Evolutionary conservation across 2,329 filamentous ascomycete species (phyloP).

Genomic region (Aspergillus pseudoglaucus): DNA sequence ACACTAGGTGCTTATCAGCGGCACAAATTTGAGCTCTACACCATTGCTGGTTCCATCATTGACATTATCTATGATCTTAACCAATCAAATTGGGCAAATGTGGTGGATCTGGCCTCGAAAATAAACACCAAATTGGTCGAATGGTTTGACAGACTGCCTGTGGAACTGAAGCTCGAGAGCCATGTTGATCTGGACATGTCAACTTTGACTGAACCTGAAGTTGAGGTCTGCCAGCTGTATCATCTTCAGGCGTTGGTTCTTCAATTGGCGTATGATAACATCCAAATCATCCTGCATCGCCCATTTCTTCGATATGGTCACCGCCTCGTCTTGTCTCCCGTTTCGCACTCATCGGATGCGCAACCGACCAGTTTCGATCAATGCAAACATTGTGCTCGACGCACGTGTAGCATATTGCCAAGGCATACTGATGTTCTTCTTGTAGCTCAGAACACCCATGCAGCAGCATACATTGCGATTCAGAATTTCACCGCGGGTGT

Average conservation of each 20-base stretch:
- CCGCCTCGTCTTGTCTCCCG: not conserved
- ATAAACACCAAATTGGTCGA: no score
- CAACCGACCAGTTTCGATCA: not conserved
- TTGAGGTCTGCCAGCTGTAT: not conserved
- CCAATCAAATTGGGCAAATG: no score
- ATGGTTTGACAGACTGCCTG: not conserved
- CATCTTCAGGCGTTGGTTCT: not conserved
- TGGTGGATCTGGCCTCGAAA: no score
- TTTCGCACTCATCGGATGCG: not conserved
- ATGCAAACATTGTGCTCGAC: not conserved
- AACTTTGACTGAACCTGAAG: not conserved
- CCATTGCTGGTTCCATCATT: no score
- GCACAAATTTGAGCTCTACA: no score
- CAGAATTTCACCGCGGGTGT: not conserved
- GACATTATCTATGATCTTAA: no score
- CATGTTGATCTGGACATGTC: not conserved
- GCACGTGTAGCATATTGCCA: not conserved
- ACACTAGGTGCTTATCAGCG: no score
- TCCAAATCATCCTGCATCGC: not conserved
- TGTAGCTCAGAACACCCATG: not conserved
- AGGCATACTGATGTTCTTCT: not conserved
- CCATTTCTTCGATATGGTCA: not conserved
- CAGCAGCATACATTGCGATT: not conserved
- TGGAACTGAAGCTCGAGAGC: not conserved
- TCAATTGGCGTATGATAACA: not conserved